These are phyloP conservation scores for Macrocybe gigantea DNA, from an alignment of 768 basidiomycete genomes.

Conservation along the genomic window DNA sequence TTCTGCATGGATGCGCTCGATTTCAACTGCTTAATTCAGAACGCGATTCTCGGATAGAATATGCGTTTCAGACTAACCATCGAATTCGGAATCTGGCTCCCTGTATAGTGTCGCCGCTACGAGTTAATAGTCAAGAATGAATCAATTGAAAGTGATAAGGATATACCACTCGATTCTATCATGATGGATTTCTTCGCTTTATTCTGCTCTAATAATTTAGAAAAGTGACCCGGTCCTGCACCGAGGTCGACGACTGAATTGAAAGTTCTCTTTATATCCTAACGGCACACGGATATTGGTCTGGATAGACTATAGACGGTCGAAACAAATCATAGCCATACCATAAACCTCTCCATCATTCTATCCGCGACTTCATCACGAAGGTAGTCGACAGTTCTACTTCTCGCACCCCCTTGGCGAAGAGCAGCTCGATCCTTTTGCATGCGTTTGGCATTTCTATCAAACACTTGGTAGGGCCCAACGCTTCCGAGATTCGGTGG, in stretches of 20 bases:
- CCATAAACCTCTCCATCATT: slow-evolving; percentile 87
- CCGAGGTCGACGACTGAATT: slow-evolving; percentile 79
- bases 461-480: slow-evolving; percentile 81
- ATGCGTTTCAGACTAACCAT: slow-evolving; percentile 43
- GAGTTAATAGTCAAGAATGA: neutral
- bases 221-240: slow-evolving; percentile 88
- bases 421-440: slow-evolving; percentile 75
- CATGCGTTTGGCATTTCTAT: slow-evolving; percentile 67
- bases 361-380: slow-evolving; percentile 86
- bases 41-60: neutral
- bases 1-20: slow-evolving; percentile 75
- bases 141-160: neutral
- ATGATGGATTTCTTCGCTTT: slow-evolving; percentile 71
- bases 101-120: slow-evolving; percentile 67
- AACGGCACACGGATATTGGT: slow-evolving; percentile 6
- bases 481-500: slow-evolving; percentile 38
- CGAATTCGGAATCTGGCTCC: slow-evolving; percentile 75
- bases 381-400: slow-evolving; percentile 85
- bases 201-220: slow-evolving; percentile 68
- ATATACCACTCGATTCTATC: slow-evolving; percentile 82
- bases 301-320: neutral
- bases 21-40: slow-evolving; percentile 47
- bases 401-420: slow-evolving; percentile 50
- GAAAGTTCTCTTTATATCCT: slow-evolving; percentile 93
- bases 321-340: slow-evolving; percentile 24